Evolutionary conservation across 345 rosid species (phyloP), one percentile per base, ranked within the genome.

Genomic region (Melaleuca quinquenervia): DNA sequence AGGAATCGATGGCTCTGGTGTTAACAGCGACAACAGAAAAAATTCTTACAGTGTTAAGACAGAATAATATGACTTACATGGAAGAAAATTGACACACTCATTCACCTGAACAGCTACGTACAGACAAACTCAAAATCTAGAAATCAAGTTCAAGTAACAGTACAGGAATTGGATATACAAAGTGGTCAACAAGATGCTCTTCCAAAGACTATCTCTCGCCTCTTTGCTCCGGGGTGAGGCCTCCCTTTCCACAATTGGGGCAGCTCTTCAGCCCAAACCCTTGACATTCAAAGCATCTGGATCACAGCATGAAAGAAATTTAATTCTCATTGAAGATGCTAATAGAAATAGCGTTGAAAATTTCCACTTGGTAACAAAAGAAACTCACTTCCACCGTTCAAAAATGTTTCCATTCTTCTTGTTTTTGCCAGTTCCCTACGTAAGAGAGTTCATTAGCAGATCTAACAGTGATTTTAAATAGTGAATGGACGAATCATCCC

Each of bases 311-410:
- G 44, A 50, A 24, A 44, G 24, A 62, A 44, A 56, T 29, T 13
- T 5, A 12, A 5, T 3, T 5, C 12, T 8, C 16, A 10, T 22
- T 22, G 56, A 52, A 60, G 24, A 70, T 55, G 24, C 14, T 16
- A 8, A 54, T 22, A 21, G 62, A 24, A 16, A 62, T 26, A 44
- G 27, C 27, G 14, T 53, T 12, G 82, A 52, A 58, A 62, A 22
- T 48, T 50, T 11, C 27, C 26, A 10, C 18, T 49, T 50, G n/a
- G 48, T 27, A 11, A 45, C 1, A 9, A 85, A 52, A 45, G 36
- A 44, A 74, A 84, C 96, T 91, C 90, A 94, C 96, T 95, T 95
- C 98, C 98, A 95, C 48, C 98, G 93, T 91, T 95, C 98, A 53
- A 96, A 96, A 53, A 96, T 92, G 85, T 96, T 94, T 6, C 97